Evolutionary conservation across 225 moss, liverwort and hornwort genomes (phyloP).

Genomic region (Sphagnum tenellum): DNA sequence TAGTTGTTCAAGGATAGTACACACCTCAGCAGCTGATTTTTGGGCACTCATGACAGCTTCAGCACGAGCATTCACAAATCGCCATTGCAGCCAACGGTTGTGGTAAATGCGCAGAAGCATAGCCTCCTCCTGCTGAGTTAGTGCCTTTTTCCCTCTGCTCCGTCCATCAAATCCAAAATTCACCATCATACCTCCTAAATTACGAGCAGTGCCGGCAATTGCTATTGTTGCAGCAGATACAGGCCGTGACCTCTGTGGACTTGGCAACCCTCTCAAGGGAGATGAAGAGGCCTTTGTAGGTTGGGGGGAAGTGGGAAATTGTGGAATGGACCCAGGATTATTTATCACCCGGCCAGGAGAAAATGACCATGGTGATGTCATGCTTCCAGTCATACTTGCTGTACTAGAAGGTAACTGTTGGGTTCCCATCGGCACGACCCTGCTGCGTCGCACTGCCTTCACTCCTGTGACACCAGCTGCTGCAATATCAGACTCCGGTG

Average conservation of each 20-base stretch:
- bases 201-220: constrained; percentile 44
- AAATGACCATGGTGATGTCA: constrained; percentile 69
- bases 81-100: constrained; percentile 96
- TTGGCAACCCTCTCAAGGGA: constrained; percentile 70
- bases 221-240: constrained; percentile 35
- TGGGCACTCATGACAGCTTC: constrained; percentile 81
- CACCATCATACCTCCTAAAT: constrained; percentile 34
- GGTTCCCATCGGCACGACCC: constrained; percentile 23
- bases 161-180: constrained; percentile 75
- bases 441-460: constrained; percentile 38
- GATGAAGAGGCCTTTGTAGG: constrained; percentile 61
- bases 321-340: constrained; percentile 38
- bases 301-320: constrained; percentile 69
- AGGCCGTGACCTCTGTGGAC: constrained; percentile 84
- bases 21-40: constrained; percentile 79
- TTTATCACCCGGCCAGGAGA: constrained; percentile 62
- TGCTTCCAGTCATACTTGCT: constrained; percentile 10
- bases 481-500: constrained; percentile 63
- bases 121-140: constrained; percentile 95
- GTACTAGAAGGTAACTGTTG: constrained; percentile 35
- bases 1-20: not conserved
- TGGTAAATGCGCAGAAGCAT: constrained; percentile 79
- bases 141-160: constrained; percentile 67
- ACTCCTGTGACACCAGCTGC: constrained; percentile 38
- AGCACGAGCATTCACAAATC: constrained; percentile 89